Base-by-base conservation (phyloP, 768 basidiomycete species). In the Russula compacta region DNA sequence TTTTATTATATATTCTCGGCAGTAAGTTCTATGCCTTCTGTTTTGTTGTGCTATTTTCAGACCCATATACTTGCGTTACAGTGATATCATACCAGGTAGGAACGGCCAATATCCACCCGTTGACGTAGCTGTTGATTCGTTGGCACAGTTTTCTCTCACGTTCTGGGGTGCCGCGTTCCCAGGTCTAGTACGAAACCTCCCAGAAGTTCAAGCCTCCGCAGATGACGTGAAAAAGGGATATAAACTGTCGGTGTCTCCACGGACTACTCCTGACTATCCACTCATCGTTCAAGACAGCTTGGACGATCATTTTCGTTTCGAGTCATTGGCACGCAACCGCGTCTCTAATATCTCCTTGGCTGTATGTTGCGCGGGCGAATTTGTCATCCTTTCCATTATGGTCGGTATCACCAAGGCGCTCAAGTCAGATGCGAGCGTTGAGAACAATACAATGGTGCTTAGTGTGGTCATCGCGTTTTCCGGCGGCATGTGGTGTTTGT, bases 131-230 rank as follows among this genome's bases (percentile, higher is more conserved):
- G 14, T 54, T 58, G 3, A 44, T 29, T 24, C 65, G 32, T 6
- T 40, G n/a, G 42, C 43, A 10, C 59, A 86, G 82, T 81, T 85
- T 58, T 75, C 85, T 35, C 70, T 89, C 57, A 89, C 88, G 0
- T 91, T 90, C 71, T 91, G 87, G 87, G 87, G 86, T 0, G 89
- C 89, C 12, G 88, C 89, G 12, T 89, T 91, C 69, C 87, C 88
- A 0, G 87, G 86, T 17, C 76, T 91, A 15, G 84, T 85, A 24
- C 78, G 82, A 9, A 81, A 89, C 69, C 77, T 89, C 32, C 83
- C 85, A 0, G 83, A 87, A 66, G 81, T 90, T n/a, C 76, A 80
- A 63, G 70, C 76, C 53, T 87, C 85, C 2, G 72, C 76, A 5
- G 59, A 57, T 4, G 71, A 78, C 51, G 75, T 73, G 2, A 71